phyloP scores from a whole-genome alignment of 2,329 filamentous ascomycete genomes.

The Alternaria brassicicola region DNA sequence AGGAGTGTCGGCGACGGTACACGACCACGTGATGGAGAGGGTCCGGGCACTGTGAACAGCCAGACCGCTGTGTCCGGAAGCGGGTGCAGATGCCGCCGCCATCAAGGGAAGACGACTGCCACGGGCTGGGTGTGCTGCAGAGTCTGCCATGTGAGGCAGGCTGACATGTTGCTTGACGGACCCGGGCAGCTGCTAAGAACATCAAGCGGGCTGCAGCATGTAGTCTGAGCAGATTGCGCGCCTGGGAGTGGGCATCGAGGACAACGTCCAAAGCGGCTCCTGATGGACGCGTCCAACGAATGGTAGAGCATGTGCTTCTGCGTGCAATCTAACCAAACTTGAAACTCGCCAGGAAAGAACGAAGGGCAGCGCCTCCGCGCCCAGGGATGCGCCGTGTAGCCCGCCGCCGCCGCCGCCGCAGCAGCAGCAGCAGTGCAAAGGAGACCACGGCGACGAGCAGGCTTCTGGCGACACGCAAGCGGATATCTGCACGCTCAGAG shows the following conservation, averaged over 20 bases:
- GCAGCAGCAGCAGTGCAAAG: too few relatives aligned
- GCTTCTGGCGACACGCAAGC: neutral
- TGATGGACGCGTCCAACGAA: conserved; percentile 30
- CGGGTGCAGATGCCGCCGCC: conserved; percentile 15
- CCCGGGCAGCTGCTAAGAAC: conserved; percentile 7
- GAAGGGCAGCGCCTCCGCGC: conserved; percentile 19
- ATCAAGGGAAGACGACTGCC: conserved; percentile 3
- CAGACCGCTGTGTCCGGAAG: conserved; percentile 19
- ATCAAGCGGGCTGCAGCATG: conserved; percentile 10
- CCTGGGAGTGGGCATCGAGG: conserved; percentile 21
- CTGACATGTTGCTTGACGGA: neutral
- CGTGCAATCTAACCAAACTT: conserved; percentile 44
- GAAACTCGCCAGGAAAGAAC: conserved; percentile 36
- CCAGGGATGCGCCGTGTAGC: conserved; percentile 16
- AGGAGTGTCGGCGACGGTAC: neutral
- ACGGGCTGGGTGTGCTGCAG: conserved; percentile 8
- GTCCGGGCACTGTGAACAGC: conserved; percentile 6
- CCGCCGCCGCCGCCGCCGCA: too few relatives aligned
- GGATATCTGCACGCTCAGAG: neutral
- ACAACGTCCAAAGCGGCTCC: conserved; percentile 32
- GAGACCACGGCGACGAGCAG: neutral
- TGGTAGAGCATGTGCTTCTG: conserved; percentile 26
- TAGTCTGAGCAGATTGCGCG: conserved; percentile 11
- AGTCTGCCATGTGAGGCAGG: conserved; percentile 5
- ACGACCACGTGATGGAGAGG: neutral